These are phyloP conservation scores for Kluyveromyces lactis DNA, from an alignment of 805 yeast genomes.

Conservation along the genomic window DNA sequence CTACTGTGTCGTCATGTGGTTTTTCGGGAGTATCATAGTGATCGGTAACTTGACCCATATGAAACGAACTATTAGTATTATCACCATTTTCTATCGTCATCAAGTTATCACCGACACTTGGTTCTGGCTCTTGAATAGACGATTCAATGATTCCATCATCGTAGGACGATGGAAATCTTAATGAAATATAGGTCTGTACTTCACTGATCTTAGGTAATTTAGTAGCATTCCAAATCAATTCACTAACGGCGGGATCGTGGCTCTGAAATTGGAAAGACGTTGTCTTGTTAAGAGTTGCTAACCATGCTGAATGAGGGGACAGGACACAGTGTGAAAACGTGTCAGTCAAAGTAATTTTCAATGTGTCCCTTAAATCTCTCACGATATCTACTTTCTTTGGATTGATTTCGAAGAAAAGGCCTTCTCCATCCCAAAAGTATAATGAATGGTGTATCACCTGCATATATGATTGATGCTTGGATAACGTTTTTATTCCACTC, in stretches of 20 bases:
- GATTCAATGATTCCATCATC: constrained; percentile 6
- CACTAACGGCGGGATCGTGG: neutral
- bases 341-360: constrained; percentile 8
- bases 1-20: constrained; percentile 6
- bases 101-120: constrained; percentile 2
- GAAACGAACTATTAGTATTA: neutral
- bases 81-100: constrained; percentile 2
- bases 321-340: constrained; percentile 1
- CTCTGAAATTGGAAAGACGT: neutral
- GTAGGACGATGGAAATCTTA: constrained; percentile 10
- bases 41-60: constrained; percentile 4
- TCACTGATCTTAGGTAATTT: constrained; percentile 27
- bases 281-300: neutral
- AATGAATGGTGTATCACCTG: constrained; percentile 11
- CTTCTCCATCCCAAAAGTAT: constrained; percentile 15
- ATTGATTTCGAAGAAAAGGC: constrained; percentile 11
- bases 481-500: neutral
- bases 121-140: constrained; percentile 8
- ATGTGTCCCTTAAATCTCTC: constrained; percentile 9
- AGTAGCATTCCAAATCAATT: constrained; percentile 1
- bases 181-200: constrained; percentile 20
- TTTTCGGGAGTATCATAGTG: constrained; percentile 15
- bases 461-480: constrained; percentile 4
- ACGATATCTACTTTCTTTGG: constrained; percentile 8
- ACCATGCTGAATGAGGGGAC: constrained; percentile 4